Base-by-base conservation (phyloP, 208 protist genomes). In the Leishmania tarentolae region DNA sequence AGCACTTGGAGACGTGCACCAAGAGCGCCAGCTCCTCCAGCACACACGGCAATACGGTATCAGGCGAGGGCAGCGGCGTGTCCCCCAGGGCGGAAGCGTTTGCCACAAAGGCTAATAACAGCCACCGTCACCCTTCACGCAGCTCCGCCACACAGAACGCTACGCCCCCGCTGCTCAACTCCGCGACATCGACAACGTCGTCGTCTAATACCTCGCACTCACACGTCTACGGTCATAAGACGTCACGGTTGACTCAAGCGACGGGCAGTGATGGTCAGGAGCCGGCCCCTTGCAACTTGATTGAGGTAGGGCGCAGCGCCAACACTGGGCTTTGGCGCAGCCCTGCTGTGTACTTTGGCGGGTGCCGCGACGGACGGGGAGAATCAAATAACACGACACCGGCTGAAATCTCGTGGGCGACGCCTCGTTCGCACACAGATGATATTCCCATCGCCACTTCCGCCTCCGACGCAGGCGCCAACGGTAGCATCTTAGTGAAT, bases 1-100 rank as follows among this genome's bases (percentile, higher is more conserved):
- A 75, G 77, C 82, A 85, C 77, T 42, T 82, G 46, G 82, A 85
- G 66, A n/a, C 75, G 46, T 85, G 82, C 72, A 75, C 63, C 40
- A 78, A 82, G 44, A 61, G 65, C 35, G 19, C 65, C 7, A 76
- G n/a, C 53, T 71, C 44, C 68, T 19, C 35, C 57, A 69, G 42
- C n/a, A 50, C 75, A 24, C 52, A 50, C 47, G 11, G 37, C 21
- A 63, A 59, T 44, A 65, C 56, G 0, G 52, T 42, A 47, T 80
- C 76, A 63, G 76, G 81, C 35, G 75, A 84, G 44, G 76, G 42
- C 52, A 78, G 71, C 61, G 46, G 46, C 13, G 70, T 57, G 19
- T 35, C 71, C 15, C 46, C 75, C 42, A 47, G 46, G n/a, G 57
- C 75, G 21, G 63, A 0, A 63, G 71, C 15, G 8, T 35, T 42